Evolutionary conservation across 164 flowering plant species (phyloP).

Genomic region (Tetrastigma voinierianum): DNA sequence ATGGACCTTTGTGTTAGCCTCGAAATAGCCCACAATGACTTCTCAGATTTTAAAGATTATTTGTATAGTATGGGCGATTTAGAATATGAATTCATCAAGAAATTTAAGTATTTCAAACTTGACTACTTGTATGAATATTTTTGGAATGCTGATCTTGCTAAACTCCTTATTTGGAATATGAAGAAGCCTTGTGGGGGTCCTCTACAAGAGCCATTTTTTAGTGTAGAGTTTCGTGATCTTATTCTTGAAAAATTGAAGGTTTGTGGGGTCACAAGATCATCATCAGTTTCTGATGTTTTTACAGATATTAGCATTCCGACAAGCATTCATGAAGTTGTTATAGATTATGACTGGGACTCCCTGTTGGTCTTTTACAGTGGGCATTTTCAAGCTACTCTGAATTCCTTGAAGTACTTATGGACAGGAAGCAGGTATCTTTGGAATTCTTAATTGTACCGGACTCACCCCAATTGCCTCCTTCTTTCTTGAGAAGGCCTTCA

Average conservation of each 20-base stretch:
- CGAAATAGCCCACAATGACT: constrained; percentile 21
- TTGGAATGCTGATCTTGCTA: constrained; percentile 30
- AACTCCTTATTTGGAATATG: constrained; percentile 25
- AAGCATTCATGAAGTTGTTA: constrained; percentile 62
- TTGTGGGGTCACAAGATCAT: constrained; percentile 37
- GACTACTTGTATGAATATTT: constrained; percentile 42
- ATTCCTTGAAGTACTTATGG: constrained; percentile 28
- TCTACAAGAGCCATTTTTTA: constrained; percentile 16
- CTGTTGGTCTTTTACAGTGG: constrained; percentile 43
- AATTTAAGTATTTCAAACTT: constrained; percentile 36
- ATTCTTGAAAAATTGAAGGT: constrained; percentile 40
- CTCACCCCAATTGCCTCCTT: constrained; percentile 52
- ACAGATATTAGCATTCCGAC: constrained; percentile 44
- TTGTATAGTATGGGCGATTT: constrained; percentile 26
- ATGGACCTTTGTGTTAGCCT: constrained; percentile 28
- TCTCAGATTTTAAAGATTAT: constrained; percentile 20
- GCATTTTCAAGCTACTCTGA: constrained; percentile 51
- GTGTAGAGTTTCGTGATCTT: constrained; percentile 25
- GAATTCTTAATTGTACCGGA: constrained; percentile 59
- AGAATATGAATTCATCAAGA: constrained; percentile 39
- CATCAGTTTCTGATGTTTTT: constrained; percentile 30
- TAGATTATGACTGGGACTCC: constrained; percentile 53
- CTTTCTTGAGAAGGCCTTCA: constrained; percentile 54
- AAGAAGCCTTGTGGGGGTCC: constrained; percentile 8
- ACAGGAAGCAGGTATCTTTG: constrained; percentile 25